Conservation (phyloP, 179 eudicot species). For the Corrigiola litoralis region DNA sequence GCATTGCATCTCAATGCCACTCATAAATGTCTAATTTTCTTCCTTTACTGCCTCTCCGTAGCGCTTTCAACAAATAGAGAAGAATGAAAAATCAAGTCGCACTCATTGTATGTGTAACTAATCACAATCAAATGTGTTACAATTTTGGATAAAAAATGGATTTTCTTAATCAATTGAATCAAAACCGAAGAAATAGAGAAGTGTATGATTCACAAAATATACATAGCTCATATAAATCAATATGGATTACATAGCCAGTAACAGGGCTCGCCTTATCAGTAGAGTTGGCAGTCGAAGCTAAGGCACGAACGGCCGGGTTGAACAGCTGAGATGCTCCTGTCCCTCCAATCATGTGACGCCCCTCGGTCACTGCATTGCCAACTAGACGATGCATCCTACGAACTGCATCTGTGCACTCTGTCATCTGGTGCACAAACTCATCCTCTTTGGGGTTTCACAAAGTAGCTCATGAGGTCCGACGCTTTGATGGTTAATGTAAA, state of each 20-base stretch:
- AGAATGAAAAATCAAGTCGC: too few relatives aligned
- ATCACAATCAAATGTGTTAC: too few relatives aligned
- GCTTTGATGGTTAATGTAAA: constrained; percentile 21
- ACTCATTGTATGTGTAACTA: too few relatives aligned
- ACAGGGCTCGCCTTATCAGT: constrained; percentile 54
- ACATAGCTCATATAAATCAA: too few relatives aligned
- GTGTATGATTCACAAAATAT: too few relatives aligned
- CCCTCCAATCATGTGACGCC: constrained; percentile 46
- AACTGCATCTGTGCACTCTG: constrained; percentile 31
- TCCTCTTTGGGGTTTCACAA: background rate
- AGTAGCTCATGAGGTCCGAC: constrained; percentile 17
- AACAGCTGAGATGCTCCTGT: constrained; percentile 66
- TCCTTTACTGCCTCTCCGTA: constrained; percentile 42
- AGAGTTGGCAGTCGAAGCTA: constrained; percentile 25
- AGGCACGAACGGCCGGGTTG: constrained; percentile 48
- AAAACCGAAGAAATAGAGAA: too few relatives aligned
- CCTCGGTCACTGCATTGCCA: constrained; percentile 49
- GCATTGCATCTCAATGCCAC: constrained; percentile 63
- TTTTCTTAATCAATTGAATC: too few relatives aligned
- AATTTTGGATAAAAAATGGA: too few relatives aligned
- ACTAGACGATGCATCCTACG: constrained; percentile 37
- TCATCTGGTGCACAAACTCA: constrained; percentile 3
- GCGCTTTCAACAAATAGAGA: constrained; percentile 24
- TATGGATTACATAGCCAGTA: too few relatives aligned
- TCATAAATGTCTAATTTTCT: constrained; percentile 43